Evolutionary conservation across 1,139 yeast species (phyloP).

Genomic region (Pichia sp.): DNA sequence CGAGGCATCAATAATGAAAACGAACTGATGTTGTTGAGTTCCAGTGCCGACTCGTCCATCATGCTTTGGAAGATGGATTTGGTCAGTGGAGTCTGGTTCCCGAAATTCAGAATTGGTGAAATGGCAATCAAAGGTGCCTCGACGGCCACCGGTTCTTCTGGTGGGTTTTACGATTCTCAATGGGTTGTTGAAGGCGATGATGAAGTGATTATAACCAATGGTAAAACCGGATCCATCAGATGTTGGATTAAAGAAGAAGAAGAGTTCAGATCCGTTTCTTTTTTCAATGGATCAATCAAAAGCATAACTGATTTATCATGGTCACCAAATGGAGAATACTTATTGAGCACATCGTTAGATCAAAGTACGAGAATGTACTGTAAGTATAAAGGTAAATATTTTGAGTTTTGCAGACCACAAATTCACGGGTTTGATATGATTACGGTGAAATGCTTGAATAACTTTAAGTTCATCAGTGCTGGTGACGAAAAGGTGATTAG

Average conservation of each 20-base stretch:
- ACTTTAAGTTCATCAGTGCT: constrained; percentile 73
- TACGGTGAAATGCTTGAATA: constrained; percentile 56
- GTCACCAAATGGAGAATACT: constrained; percentile 60
- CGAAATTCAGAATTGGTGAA: constrained; percentile 78
- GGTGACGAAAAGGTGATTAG: constrained; percentile 94
- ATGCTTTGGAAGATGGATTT: constrained; percentile 95
- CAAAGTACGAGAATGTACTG: constrained; percentile 88
- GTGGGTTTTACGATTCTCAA: constrained; percentile 89
- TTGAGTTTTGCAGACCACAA: constrained; percentile 93
- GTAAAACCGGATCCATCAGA: constrained; percentile 91
- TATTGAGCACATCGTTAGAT: constrained; percentile 73
- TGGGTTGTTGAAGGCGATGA: constrained; percentile 51
- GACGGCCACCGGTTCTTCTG: constrained; percentile 96
- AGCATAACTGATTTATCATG: constrained; percentile 77
- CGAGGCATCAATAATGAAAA: constrained; percentile 16
- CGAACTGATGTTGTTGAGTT: constrained; percentile 58
- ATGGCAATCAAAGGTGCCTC: constrained; percentile 93
- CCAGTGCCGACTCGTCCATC: constrained; percentile 89
- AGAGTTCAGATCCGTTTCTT: constrained; percentile 35
- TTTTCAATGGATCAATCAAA: constrained; percentile 69
- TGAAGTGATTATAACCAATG: constrained; percentile 64
- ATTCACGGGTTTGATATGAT: constrained; percentile 98
- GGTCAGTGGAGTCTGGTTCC: constrained; percentile 86
- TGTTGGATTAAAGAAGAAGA: constrained; percentile 45
- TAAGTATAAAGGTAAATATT: constrained; percentile 49